phyloP scores from a whole-genome alignment of 441 rosid genomes.

The Hypseocharis bilobata region DNA sequence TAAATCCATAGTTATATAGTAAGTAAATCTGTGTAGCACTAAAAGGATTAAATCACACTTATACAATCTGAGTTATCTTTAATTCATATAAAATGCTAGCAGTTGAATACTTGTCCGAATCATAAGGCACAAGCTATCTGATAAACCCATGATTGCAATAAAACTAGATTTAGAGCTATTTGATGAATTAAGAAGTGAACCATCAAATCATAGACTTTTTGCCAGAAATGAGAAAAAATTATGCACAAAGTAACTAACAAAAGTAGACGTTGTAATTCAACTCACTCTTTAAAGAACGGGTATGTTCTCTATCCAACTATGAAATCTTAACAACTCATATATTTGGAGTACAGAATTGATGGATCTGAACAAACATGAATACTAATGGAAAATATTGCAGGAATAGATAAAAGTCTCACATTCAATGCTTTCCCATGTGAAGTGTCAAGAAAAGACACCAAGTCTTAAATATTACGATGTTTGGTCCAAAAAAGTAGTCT shows the following conservation, averaged over 20 bases:
- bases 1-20: not conserved
- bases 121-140: not conserved
- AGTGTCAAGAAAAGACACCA: not conserved
- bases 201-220: not conserved
- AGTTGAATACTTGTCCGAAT: not conserved
- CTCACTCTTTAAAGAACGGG: not conserved
- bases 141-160: not conserved
- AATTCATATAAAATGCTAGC: too few species aligned
- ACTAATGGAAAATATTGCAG: not conserved
- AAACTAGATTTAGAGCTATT: not conserved
- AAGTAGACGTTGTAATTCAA: too few species aligned
- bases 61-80: too few species aligned
- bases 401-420: not conserved
- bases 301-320: not conserved
- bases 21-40: not conserved
- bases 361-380: not conserved
- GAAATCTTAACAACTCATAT: too few species aligned
- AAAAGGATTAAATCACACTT: not conserved
- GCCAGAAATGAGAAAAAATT: not conserved
- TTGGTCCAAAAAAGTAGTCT: constrained; percentile 1
- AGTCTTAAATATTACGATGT: not conserved
- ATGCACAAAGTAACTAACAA: not conserved
- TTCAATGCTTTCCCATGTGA: not conserved
- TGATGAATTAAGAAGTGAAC: not conserved
- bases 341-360: not conserved